Evolutionary conservation across 257 asterid genomes (phyloP), one percentile per base, ranked within the genome.

Genomic region (Solanum peruvianum): DNA sequence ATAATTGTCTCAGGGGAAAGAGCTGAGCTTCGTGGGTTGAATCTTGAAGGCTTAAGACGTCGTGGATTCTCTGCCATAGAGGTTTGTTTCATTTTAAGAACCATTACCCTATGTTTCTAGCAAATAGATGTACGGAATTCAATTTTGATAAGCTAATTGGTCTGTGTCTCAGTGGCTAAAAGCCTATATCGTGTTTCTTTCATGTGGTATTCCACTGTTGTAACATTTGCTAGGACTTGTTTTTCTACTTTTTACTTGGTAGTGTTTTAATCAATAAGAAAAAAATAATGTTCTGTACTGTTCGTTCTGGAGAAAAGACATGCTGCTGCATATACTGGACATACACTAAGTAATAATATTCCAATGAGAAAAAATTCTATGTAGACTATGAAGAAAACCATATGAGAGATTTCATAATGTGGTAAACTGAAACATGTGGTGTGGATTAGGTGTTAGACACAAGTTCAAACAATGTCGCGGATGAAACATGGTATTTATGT

Each of bases 1-100:
- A 93, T 94, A 77, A 93, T 95, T 98, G 98, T 97, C 85, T 93
- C 98, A 27, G 98, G 99, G 87, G 98, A 97, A 92, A 94, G 99
- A 89, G 99, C 99, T 91, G 96, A 92, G 91, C 90, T 97, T 69
- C 98, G 97, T 83, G 98, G 98, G 70, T 86, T 97, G 87, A 97
- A 97, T 90, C 91, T 93, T 21, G 98, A 97, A 95, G 99, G 99
- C 86, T 90, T 97, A 60, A 92, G 94, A 70, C 98, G 99, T n/a
- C 89, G 87, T 85, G 98, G 97, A 75, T 97, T 97, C 90, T 92
- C 99, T 2, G 86, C 33, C 66, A 33, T n/a, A 56, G 98, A 97
- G 98, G 99, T 97, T 82, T 66, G 90, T 90, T 88, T 84, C 87
- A 80, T 41, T 72, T 0, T 9, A 14, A 27, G 0, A 83, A 66